Conservation (phyloP, 176 grass and related monocot genomes). For the Musa beccarii region DNA sequence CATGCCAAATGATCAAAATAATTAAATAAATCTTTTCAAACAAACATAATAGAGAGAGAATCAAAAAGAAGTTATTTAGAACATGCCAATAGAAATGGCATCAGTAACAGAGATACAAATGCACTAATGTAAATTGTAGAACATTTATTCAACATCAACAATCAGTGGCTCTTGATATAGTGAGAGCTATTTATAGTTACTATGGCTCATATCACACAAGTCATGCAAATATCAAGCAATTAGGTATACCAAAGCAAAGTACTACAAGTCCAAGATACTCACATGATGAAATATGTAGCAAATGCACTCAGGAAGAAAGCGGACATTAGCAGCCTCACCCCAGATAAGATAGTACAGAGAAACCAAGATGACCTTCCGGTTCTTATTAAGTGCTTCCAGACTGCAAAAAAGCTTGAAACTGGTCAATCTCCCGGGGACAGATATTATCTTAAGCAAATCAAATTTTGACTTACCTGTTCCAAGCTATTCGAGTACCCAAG, state of each 20-base stretch:
- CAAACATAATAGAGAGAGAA: not conserved
- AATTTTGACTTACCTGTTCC: slow-evolving; percentile 59
- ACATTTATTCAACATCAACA: too few species aligned
- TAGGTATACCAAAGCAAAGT: not conserved
- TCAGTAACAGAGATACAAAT: not conserved
- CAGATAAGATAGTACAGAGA: slow-evolving; percentile 89
- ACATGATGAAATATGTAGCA: slow-evolving; percentile 99
- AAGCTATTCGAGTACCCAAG: slow-evolving; percentile 65
- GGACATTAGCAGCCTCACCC: slow-evolving; percentile 91
- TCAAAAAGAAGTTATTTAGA: not conserved
- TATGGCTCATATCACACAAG: too few species aligned
- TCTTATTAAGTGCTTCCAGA: slow-evolving; percentile 68
- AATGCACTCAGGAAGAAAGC: slow-evolving; percentile 91
- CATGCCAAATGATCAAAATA: not conserved
- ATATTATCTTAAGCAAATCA: slow-evolving; percentile 4
- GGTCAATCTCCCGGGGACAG: slow-evolving; percentile 4
- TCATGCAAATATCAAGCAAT: too few species aligned
- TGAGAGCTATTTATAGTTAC: too few species aligned
- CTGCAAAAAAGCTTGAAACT: slow-evolving; percentile 33
- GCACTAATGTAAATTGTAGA: not conserved
- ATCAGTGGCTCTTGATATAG: too few species aligned
- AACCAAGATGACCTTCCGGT: slow-evolving; percentile 71
- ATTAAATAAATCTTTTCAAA: not conserved
- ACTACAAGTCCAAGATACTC: slow-evolving; percentile 26
- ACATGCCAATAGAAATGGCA: not conserved